Evolutionary conservation across 805 yeast species (phyloP).

Genomic region (Candida insectorum): DNA sequence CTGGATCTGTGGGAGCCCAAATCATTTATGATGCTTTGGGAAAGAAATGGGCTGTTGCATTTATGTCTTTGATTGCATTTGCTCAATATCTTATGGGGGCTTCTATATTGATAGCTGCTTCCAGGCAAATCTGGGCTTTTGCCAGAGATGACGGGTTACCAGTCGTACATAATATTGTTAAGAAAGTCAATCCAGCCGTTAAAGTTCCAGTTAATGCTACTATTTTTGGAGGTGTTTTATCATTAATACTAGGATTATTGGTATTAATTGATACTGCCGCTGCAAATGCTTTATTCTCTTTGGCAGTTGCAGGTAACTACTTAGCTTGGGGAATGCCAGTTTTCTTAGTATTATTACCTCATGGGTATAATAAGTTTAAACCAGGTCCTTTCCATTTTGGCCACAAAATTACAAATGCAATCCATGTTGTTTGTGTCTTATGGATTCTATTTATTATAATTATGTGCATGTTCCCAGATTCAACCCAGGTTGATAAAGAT

Average conservation of each 20-base stretch:
- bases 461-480: slow-evolving; percentile 61
- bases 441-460: slow-evolving; percentile 55
- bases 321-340: slow-evolving; percentile 63
- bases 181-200: slow-evolving; percentile 51
- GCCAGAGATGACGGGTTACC: slow-evolving; percentile 78
- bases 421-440: slow-evolving; percentile 43
- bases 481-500: slow-evolving; percentile 33
- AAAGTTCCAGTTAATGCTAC: slow-evolving; percentile 72
- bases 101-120: slow-evolving; percentile 58
- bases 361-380: slow-evolving; percentile 46
- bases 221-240: slow-evolving; percentile 47
- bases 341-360: slow-evolving; percentile 49
- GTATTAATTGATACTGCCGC: slow-evolving; percentile 59
- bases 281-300: slow-evolving; percentile 62
- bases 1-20: slow-evolving; percentile 67
- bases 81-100: slow-evolving; percentile 69
- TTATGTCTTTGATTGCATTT: slow-evolving; percentile 54
- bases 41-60: slow-evolving; percentile 59
- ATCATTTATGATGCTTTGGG: slow-evolving; percentile 62
- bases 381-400: slow-evolving; percentile 74
- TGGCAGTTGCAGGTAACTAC: slow-evolving; percentile 60
- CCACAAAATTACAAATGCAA: slow-evolving; percentile 35
- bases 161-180: slow-evolving; percentile 47
- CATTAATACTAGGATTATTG: slow-evolving; percentile 52
- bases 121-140: slow-evolving; percentile 73